phyloP scores from a whole-genome alignment of 768 basidiomycete genomes.

The Zangia roseola region DNA sequence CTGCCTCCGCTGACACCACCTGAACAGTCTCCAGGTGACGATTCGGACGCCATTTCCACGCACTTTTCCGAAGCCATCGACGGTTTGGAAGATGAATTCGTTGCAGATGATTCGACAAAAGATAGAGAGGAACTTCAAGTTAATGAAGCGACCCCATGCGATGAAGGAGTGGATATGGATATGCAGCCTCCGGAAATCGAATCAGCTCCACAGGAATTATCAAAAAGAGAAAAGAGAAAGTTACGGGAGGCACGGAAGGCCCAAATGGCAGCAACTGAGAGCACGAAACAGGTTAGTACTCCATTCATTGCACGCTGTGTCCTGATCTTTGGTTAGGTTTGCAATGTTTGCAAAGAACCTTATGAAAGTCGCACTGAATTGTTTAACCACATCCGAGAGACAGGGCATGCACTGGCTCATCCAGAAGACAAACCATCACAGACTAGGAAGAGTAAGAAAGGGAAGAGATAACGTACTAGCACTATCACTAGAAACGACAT shows the following conservation, averaged over 20 bases:
- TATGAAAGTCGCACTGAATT: conserved; percentile 74
- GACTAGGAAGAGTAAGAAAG: conserved; percentile 37
- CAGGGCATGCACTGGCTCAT: conserved; percentile 64
- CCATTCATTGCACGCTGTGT: not conserved
- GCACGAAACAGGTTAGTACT: conserved; percentile 9
- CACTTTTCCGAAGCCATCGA: not conserved
- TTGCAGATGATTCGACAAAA: conserved; percentile 7
- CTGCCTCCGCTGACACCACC: conserved; percentile 18
- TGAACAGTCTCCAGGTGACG: not conserved
- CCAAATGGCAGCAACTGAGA: conserved; percentile 4
- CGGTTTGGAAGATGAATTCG: conserved; percentile 5
- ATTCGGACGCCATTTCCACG: not conserved
- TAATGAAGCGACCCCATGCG: not conserved
- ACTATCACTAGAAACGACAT: conserved; percentile 7
- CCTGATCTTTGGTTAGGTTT: conserved; percentile 36
- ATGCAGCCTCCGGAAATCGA: not conserved
- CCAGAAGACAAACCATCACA: conserved; percentile 28
- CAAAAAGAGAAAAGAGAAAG: conserved; percentile 82
- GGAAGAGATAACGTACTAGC: conserved; percentile 17
- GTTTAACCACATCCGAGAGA: conserved; percentile 68
- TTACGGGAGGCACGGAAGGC: conserved; percentile 75
- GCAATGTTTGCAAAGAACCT: conserved; percentile 63
- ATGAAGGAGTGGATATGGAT: not conserved
- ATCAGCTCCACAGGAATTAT: conserved; percentile 33
- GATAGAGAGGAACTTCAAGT: conserved; percentile 3